Base-by-base conservation (phyloP, 306 rosid genomes). In the Trifolium dubium region DNA sequence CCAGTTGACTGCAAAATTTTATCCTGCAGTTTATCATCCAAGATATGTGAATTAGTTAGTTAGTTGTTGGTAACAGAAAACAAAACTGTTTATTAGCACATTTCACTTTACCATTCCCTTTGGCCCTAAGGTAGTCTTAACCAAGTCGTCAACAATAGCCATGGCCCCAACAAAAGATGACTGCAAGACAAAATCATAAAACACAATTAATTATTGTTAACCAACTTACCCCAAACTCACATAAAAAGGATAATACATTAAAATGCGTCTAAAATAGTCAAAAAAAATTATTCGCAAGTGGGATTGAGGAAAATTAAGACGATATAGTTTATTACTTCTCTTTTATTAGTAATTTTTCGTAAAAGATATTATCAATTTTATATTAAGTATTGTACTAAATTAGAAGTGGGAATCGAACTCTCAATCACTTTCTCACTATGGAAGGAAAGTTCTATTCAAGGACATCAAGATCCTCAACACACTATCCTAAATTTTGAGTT, bases 61-160 rank as follows among this genome's bases (percentile, higher is more conserved):
- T 37, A 79, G 19, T 12, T 23, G 15, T 11, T 32, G 69, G 15
- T 17, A 31, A 6, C 55, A 44, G 44, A 18, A 71, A 70, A 44
- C 5, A 29, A 77, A 73, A 15, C 15, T 51, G 17, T 58, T 6
- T 11, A 34, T 41, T n/a, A 53, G 55, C 46, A 65, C 39, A 67
- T 4, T 35, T 15, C 64, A 59, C 53, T 44, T 72, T 82, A 95
- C 99, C 99, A 95, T 95, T 60, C 98, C 99, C 79, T 95, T 95
- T 3, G 99, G 98, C 59, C 98, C 98, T 67, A 95, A 74, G 55
- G 99, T 95, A 32, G 99, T 95, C 86, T 95, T 95, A 37, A 95
- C 99, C 86, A 95, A 81, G 78, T 92, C 99, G 78, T 92, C 99
- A 46, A 98, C 98, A 72, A 95, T 88, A 54, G 99, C 98, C 89